These are phyloP conservation scores for Venturiaceae sp. DNA, from an alignment of 2,329 filamentous ascomycete genomes.

Conservation along the genomic window DNA sequence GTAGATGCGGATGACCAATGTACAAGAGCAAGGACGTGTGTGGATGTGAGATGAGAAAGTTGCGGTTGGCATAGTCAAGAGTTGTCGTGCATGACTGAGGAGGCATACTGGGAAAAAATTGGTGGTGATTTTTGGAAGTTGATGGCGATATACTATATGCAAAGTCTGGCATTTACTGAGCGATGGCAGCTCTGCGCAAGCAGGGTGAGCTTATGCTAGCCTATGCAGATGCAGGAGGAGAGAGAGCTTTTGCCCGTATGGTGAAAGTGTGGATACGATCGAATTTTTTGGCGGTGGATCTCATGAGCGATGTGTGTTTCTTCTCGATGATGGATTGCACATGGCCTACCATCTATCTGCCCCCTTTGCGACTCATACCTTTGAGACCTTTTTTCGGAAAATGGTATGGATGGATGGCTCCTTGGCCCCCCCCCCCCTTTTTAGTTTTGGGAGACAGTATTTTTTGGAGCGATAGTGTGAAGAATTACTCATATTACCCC, in stretches of 20 bases:
- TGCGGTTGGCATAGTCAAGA: neutral
- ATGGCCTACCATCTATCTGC: too few species aligned
- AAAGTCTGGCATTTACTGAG: neutral
- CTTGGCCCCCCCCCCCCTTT: neutral
- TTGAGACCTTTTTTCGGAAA: neutral
- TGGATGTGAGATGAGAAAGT: neutral
- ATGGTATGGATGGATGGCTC: neutral
- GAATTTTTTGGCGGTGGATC: neutral
- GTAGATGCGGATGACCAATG: slow-evolving; percentile 39
- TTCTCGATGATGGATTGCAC: neutral
- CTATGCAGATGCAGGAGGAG: neutral
- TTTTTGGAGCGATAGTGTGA: neutral
- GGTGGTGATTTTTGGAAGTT: neutral
- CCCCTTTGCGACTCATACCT: neutral
- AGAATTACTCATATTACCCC: neutral
- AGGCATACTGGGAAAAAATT: neutral
- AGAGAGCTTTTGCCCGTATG: neutral
- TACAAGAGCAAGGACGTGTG: neutral
- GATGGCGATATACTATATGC: neutral
- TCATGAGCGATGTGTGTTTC: neutral
- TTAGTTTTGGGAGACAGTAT: neutral
- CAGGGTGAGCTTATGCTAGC: neutral
- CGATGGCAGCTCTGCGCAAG: too few species aligned
- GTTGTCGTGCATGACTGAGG: neutral
- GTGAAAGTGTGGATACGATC: neutral